These are phyloP conservation scores for Lophium mytilinum DNA, from an alignment of 495 filamentous ascomycete genomes.

Conservation along the genomic window DNA sequence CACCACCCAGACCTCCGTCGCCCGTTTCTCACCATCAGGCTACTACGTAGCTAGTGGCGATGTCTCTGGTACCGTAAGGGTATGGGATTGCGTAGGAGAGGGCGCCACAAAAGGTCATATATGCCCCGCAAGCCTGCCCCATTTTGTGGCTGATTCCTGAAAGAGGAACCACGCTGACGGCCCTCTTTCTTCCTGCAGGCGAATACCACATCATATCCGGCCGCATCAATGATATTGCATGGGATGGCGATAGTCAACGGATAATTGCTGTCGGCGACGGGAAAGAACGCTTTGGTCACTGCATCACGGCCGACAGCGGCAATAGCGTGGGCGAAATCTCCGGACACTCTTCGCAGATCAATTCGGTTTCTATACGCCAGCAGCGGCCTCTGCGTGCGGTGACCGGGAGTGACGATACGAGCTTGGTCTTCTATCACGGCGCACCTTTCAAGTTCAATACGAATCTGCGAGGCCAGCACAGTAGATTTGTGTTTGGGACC, in stretches of 20 bases:
- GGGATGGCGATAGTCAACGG: constrained; percentile 94
- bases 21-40: constrained; percentile 88
- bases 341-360: constrained; percentile 84
- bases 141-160: too few species aligned
- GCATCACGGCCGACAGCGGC: constrained; percentile 89
- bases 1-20: constrained; percentile 79
- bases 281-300: constrained; percentile 87
- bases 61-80: constrained; percentile 68
- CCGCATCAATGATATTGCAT: constrained; percentile 89
- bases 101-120: constrained; percentile 53
- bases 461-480: constrained; percentile 67
- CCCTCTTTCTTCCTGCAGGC: constrained; percentile 35
- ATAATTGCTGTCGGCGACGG: constrained; percentile 95
- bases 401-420: constrained; percentile 83
- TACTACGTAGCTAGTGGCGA: constrained; percentile 96
- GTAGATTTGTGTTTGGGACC: constrained; percentile 78
- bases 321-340: constrained; percentile 91
- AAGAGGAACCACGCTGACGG: constrained; percentile 5
- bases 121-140: background rate
- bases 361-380: constrained; percentile 81
- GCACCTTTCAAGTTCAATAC: constrained; percentile 90
- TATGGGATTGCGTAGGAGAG: constrained; percentile 73
- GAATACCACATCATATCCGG: constrained; percentile 94
- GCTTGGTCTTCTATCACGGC: constrained; percentile 84
- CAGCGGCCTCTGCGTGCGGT: constrained; percentile 83